A percentile compares a stretch with the other conserved stretches of the same genome.
phyloP scores from a whole-genome alignment of 305 asterid species.

The Solanum aculeatissimum region DNA sequence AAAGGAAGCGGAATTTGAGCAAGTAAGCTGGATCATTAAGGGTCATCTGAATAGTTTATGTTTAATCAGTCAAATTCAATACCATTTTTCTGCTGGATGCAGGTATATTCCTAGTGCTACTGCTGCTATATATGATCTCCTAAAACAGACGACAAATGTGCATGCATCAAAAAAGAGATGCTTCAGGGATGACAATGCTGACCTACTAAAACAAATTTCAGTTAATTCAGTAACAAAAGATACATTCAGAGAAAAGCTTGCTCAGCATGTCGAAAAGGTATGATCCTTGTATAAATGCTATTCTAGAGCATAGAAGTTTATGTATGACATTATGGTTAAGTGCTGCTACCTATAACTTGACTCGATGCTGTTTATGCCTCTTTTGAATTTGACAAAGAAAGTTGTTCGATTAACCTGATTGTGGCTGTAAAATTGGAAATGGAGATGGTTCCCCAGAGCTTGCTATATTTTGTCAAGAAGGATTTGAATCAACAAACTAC shows the following conservation, averaged over 20 bases:
- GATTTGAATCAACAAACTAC: neutral
- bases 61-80: neutral
- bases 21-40: constrained; percentile 31
- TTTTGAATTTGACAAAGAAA: neutral
- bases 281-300: neutral
- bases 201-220: constrained; percentile 59
- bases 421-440: neutral
- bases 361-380: neutral
- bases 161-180: constrained; percentile 63
- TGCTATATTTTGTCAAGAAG: neutral
- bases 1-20: constrained; percentile 81
- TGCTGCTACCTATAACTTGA: neutral
- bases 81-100: constrained; percentile 9
- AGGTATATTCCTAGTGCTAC: constrained; percentile 84
- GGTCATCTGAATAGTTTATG: neutral
- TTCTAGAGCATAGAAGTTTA: neutral
- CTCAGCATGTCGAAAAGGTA: constrained; percentile 81
- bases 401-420: neutral
- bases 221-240: constrained; percentile 37
- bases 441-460: neutral
- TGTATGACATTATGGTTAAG: neutral
- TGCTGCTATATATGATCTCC: constrained; percentile 51
- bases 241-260: constrained; percentile 63
- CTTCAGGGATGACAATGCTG: constrained; percentile 37
- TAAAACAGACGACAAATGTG: constrained; percentile 46